Evolutionary conservation across 768 basidiomycete species (phyloP).

Genomic region (Trametes cinnabarina): DNA sequence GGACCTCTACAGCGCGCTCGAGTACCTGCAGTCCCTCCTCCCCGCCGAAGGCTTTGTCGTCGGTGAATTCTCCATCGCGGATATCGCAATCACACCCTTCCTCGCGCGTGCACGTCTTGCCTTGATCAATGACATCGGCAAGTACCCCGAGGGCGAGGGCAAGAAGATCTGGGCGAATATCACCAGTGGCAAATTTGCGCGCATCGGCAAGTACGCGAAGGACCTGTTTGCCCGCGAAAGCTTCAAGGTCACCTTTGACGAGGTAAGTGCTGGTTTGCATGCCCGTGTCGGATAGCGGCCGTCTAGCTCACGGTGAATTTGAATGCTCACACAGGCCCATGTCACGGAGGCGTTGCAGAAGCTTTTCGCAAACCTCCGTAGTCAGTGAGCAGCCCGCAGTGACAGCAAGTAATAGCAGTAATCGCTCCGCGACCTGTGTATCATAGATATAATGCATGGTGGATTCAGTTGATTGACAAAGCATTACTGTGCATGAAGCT

Average conservation of each 20-base stretch:
- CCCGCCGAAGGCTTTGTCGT: slow-evolving; percentile 45
- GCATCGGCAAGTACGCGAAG: slow-evolving; percentile 47
- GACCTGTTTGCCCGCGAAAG: slow-evolving; percentile 52
- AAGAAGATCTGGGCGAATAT: slow-evolving; percentile 39
- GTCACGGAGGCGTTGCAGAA: slow-evolving; percentile 19
- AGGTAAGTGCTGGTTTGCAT: slow-evolving; percentile 36
- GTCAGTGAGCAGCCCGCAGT: neutral
- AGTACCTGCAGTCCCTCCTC: slow-evolving; percentile 49
- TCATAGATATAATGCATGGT: too few relatives aligned
- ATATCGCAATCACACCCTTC: slow-evolving; percentile 60
- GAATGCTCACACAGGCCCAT: slow-evolving; percentile 14
- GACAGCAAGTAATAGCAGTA: too few relatives aligned
- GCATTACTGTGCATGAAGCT: too few relatives aligned
- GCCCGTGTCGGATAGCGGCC: neutral
- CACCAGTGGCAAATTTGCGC: slow-evolving; percentile 46
- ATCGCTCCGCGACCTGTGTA: too few relatives aligned
- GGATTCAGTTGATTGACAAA: too few relatives aligned
- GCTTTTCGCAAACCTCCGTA: slow-evolving; percentile 17
- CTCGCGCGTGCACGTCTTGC: slow-evolving; percentile 48
- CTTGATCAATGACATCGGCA: slow-evolving; percentile 51
- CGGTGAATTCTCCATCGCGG: slow-evolving; percentile 57
- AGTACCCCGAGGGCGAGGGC: slow-evolving; percentile 48
- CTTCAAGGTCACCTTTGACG: slow-evolving; percentile 52
- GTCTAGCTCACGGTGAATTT: neutral
- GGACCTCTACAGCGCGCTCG: slow-evolving; percentile 41